Evolutionary conservation across 176 grass and related monocot genomes (phyloP), one percentile per base, ranked within the genome.

Genomic region (Lolium rigidum): DNA sequence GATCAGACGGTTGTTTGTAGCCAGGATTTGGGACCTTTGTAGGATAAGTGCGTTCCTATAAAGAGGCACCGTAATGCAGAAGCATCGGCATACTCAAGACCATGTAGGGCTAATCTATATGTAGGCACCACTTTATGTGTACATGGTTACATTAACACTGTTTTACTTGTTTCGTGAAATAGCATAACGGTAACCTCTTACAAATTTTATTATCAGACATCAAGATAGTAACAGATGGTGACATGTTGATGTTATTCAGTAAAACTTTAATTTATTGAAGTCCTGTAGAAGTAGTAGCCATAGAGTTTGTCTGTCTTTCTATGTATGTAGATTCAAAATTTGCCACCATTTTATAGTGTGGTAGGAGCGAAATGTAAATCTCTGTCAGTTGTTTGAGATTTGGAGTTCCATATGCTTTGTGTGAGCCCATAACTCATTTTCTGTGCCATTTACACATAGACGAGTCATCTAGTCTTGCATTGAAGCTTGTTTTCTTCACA

Each of bases 401-500:
- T 74, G 71, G 22, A 25, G 2, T 15, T 16, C 38, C 68, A 50
- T 74, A 48, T 64, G 14, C 64, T 26, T 73, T 28, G 72, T 17
- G 49, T 50, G 48, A 54, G 41, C 20, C n/a, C 82, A 63, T 11
- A 35, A 37, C 55, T 75, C 41, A 50, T 52, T 80, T 65, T 26
- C 21, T 66, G 78, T 80, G 4, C 21, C 21, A 80, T 49, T 20
- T 49, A 35, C 78, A 80, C 44, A 22, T 15, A 28, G 60, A 80
- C 9, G 17, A 13, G 15, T 65, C 50, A 15, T 81, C 61, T 67
- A 66, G 25, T 22, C 43, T 48, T 81, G 41, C 25, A 72, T 50
- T 82, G 55, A 62, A 51, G 39, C 52, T 72, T 63, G 61, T 78
- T 85, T 82, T 85, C 17, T 80, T 18, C 58, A 83, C 86, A 93